Conservation (phyloP, 805 yeast genomes). For the Blastobotrys terrestris region DNA sequence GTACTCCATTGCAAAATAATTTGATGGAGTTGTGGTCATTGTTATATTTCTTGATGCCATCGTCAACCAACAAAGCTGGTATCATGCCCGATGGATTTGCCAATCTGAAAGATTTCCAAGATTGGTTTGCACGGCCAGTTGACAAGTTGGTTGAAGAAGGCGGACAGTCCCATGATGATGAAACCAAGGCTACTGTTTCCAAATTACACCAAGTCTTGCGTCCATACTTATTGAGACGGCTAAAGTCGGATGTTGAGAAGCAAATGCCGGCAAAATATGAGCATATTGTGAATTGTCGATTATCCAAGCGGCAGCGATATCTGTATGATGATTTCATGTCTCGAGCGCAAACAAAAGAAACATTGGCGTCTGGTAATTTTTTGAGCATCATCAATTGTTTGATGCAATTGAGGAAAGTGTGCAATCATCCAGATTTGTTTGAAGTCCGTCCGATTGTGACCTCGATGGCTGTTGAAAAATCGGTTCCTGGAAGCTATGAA, state of each 20-base stretch:
- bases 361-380: conserved; percentile 90
- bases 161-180: conserved; percentile 55
- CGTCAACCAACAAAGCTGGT: conserved; percentile 46
- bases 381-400: conserved; percentile 91
- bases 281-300: conserved; percentile 85
- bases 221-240: conserved; percentile 84
- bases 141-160: conserved; percentile 84
- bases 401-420: conserved; percentile 95
- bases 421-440: conserved; percentile 93
- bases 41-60: conserved; percentile 92
- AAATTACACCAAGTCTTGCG: conserved; percentile 89
- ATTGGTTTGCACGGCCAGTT: conserved; percentile 98
- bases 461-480: conserved; percentile 67
- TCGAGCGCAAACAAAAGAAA: conserved; percentile 89
- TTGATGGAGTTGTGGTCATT: conserved; percentile 95
- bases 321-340: conserved; percentile 96
- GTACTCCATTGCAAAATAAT: conserved; percentile 95
- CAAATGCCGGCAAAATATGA: conserved; percentile 99
- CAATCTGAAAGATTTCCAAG: conserved; percentile 89
- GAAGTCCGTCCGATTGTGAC: conserved; percentile 94
- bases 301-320: conserved; percentile 87
- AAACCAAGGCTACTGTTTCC: conserved; percentile 77
- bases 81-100: conserved; percentile 93
- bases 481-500: conserved; percentile 49
- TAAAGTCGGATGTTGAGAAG: conserved; percentile 94